Conservation (phyloP, 495 filamentous ascomycete species). For the Aspergillus hancockii region DNA sequence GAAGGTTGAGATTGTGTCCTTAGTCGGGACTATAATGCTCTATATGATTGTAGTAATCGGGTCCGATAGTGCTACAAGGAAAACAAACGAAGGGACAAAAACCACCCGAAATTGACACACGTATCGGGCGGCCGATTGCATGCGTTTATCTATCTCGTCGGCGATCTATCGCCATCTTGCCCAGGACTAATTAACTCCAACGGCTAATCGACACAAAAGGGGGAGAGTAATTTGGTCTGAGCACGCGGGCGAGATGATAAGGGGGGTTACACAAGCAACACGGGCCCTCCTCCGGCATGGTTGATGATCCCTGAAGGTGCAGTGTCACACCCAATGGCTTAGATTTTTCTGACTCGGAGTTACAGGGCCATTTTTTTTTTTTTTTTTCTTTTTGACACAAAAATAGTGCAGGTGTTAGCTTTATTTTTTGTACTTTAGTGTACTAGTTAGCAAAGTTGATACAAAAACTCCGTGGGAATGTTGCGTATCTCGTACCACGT, state of each 20-base stretch:
- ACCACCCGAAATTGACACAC: background rate
- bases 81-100: background rate
- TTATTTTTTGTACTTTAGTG: background rate
- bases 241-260: background rate
- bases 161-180: constrained; percentile 2
- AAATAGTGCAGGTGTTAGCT: background rate
- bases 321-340: background rate
- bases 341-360: background rate
- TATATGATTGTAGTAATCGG: background rate
- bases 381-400: background rate
- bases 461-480: background rate
- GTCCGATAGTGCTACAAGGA: background rate
- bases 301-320: background rate
- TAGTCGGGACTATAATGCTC: background rate
- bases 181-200: constrained; percentile 6
- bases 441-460: background rate
- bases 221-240: background rate
- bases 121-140: constrained; percentile 1
- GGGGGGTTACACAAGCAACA: constrained; percentile 2
- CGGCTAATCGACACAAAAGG: background rate
- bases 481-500: constrained; percentile 3
- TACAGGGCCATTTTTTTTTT: background rate
- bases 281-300: background rate
- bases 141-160: constrained; percentile 1
- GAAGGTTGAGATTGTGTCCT: background rate